phyloP scores from a whole-genome alignment of 2,329 filamentous ascomycete genomes.

The Neonectria sp. region DNA sequence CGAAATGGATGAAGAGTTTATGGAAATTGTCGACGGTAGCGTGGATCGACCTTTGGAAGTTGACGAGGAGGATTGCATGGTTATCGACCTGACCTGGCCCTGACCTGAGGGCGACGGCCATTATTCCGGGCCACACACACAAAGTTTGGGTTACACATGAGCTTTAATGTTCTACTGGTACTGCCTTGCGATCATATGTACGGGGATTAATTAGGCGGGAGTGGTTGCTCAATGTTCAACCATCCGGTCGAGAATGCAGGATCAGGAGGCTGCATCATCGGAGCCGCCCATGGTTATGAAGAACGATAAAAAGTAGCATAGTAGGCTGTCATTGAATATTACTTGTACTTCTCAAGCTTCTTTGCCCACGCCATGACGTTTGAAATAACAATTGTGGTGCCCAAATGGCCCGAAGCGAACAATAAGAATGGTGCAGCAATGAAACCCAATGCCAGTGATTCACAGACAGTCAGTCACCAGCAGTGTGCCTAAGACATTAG shows the following conservation, averaged over 20 bases:
- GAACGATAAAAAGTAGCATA: background rate
- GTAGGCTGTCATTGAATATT: slow-evolving; percentile 29
- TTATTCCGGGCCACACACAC: background rate
- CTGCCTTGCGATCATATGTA: slow-evolving; percentile 9
- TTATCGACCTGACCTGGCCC: slow-evolving; percentile 45
- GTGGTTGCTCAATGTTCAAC: slow-evolving; percentile 17
- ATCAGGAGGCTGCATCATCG: slow-evolving; percentile 11
- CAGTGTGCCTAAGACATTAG: background rate
- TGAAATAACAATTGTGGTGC: background rate
- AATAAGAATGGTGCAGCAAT: background rate
- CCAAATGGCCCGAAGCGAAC: background rate
- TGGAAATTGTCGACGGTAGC: slow-evolving; percentile 18
- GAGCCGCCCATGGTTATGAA: background rate
- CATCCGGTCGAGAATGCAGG: background rate
- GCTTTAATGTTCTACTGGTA: slow-evolving; percentile 10
- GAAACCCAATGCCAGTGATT: background rate
- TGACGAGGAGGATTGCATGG: slow-evolving; percentile 21
- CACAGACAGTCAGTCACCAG: background rate
- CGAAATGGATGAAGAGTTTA: slow-evolving; percentile 44
- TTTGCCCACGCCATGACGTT: background rate
- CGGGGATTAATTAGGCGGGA: slow-evolving; percentile 19
- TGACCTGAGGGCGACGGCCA: slow-evolving; percentile 27
- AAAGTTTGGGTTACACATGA: background rate
- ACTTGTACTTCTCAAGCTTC: background rate
- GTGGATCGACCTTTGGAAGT: background rate